Base-by-base conservation (phyloP, 2,329 filamentous ascomycete species). In the Septoria linicola region DNA sequence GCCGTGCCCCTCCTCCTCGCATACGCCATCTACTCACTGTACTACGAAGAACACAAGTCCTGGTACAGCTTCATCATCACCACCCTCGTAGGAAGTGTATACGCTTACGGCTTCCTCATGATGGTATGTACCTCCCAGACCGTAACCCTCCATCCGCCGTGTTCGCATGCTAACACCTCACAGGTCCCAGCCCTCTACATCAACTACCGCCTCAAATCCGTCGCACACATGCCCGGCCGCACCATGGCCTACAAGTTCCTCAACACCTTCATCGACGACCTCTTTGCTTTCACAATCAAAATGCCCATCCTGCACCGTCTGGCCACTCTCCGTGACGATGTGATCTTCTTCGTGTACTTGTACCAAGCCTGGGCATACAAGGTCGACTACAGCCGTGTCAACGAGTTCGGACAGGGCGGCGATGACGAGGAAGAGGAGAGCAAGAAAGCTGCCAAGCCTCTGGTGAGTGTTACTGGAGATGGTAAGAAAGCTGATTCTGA, bases 211-310 rank as follows among this genome's bases (percentile, higher is more conserved):
- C 82, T 99, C 61, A 96, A 82, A 70, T 80, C 76, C 61, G 89
- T 97, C 27, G 93, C 93, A 8, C 93, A 99, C 73, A 96, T 99
- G 92, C 91, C 93, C 1, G 89, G 80, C 61, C 92, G 89, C 74
- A 90, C 93, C 41, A 93, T 99, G 89, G 92, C 85, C 70, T 96
- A 96, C 81, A 96, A 97, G 75, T 96, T 96, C 73, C 76, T 97
- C 59, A 96, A 97, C 76, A 97, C 93, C 4, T 99, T 99, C 70
- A 97, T 99, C 69, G 93, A 99, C 72, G 93, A 99, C 68, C 78
- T 99, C 25, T 99, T 99, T 67, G 93, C 93, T 2, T 99, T 97
- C 66, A 99, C 93, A 32, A 96, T 99, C 76, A 97, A 97, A 76
- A 99, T 99, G 93, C 93, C 93, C 0, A 83, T 91, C 57, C 78